Conservation (phyloP, 257 asterid genomes). For the Gardenia jasminoides region DNA sequence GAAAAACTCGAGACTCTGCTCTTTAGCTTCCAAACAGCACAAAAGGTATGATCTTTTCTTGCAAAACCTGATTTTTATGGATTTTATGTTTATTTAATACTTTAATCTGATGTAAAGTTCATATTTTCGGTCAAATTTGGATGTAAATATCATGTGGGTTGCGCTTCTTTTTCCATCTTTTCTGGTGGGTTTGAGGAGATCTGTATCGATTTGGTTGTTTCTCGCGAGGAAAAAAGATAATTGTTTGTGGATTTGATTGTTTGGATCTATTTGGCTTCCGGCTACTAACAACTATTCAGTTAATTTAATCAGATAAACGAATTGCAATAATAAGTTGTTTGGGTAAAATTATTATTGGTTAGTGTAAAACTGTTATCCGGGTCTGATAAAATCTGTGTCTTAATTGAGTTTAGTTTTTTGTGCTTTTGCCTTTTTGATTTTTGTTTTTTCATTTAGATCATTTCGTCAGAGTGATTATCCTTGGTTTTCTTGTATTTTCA, state of each 20-base stretch:
- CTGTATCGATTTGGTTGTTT: slow-evolving; percentile 3
- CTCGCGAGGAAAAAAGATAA: background rate
- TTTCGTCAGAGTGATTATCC: background rate
- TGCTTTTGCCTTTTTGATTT: background rate
- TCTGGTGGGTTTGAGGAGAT: background rate
- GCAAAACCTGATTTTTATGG: background rate
- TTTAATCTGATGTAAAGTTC: background rate
- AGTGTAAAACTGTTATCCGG: background rate
- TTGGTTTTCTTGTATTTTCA: background rate
- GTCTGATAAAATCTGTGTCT: background rate
- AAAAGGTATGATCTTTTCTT: background rate
- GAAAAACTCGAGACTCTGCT: background rate
- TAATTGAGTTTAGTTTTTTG: background rate
- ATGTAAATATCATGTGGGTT: background rate
- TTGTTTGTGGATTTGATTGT: background rate
- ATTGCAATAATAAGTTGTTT: background rate
- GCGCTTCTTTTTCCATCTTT: background rate
- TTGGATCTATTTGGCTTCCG: slow-evolving; percentile 1
- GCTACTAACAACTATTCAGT: background rate
- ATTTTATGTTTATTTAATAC: background rate
- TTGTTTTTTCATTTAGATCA: background rate
- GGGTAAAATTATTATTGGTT: background rate
- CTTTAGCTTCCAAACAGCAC: background rate
- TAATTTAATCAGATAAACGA: background rate
- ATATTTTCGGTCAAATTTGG: background rate